A percentile compares a stretch with the other conserved stretches of the same genome.
phyloP scores from a whole-genome alignment of 768 basidiomycete genomes.

The Boletales sp. region DNA sequence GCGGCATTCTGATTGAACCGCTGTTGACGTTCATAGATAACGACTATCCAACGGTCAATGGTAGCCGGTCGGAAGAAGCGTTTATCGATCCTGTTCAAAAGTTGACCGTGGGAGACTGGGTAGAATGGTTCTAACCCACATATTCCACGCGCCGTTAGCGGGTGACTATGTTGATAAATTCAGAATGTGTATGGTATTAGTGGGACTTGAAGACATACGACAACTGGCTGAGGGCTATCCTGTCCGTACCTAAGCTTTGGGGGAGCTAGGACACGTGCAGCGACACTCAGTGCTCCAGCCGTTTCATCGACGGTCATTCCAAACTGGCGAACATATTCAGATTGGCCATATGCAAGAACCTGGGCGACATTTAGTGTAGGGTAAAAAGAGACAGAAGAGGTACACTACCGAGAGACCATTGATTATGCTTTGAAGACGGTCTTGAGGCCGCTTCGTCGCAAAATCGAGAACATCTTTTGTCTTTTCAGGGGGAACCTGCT shows the following conservation, averaged over 20 bases:
- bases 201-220: constrained; percentile 39
- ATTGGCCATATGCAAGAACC: constrained; percentile 68
- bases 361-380: constrained; percentile 17
- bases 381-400: not conserved
- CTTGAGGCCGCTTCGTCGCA: constrained; percentile 58
- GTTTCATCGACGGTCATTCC: constrained; percentile 59
- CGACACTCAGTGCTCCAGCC: constrained; percentile 50
- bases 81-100: constrained; percentile 58
- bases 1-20: constrained; percentile 52
- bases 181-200: not conserved
- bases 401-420: constrained; percentile 48
- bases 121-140: constrained; percentile 38
- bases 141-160: constrained; percentile 73
- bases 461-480: constrained; percentile 62
- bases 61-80: constrained; percentile 55
- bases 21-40: constrained; percentile 59
- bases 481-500: constrained; percentile 66
- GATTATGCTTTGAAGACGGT: constrained; percentile 53
- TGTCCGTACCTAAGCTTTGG: constrained; percentile 66
- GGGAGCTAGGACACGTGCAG: constrained; percentile 60
- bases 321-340: constrained; percentile 71
- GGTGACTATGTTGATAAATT: constrained; percentile 42
- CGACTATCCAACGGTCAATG: constrained; percentile 59
- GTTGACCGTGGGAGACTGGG: constrained; percentile 1
- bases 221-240: constrained; percentile 51